Base-by-base conservation (phyloP, 2,329 filamentous ascomycete genomes). In the Dothideomycetes sp. region DNA sequence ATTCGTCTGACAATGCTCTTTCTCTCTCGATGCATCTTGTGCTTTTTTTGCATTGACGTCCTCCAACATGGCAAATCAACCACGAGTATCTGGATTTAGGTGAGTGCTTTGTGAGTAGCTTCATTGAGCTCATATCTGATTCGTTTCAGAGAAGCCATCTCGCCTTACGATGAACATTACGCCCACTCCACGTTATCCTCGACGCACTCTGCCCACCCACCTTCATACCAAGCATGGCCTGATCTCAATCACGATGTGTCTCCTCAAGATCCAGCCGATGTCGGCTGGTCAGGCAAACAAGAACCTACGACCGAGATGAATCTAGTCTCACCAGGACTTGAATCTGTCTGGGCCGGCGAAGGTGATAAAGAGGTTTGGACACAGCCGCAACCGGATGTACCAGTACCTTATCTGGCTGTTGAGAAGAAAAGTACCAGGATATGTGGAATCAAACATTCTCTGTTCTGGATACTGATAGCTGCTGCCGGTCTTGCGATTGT, bases 281-380 rank as follows among this genome's bases (percentile, higher is more conserved):
- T 42, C 45, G 11, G 38, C 46, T 40, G 31, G 45, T 28, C 32
- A 47, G 15, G 51, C 50, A 32, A 49, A 48, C 40, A 53, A 53
- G 22, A 17, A 15, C 15, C 17, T 4, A 22, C 20, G 17, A 34
- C 47, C 48, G 15, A 43, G 41, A 22, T 49, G 49, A 9, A 25
- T 45, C 23, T 51, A 9, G 45, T 45, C 9, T 49, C 50, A 9
- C 51, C 55, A 4, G 47, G 53, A 16, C 52, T 55, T 3, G 48
- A 57, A 29, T 49, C 51, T 2, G 53, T 54, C 15, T 48, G 47
- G 35, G 45, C 28, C 5, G 48, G 45, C 19, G 48, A 54, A 27
- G 51, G 53, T 10, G 52, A 55, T 29, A 58, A 57, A 29, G 55
- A 58, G 41, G 55, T 57, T 8, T 45, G 13, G 30, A 46, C 23